Conservation (phyloP, 2,329 filamentous ascomycete genomes). For the Endothia cerciana region DNA sequence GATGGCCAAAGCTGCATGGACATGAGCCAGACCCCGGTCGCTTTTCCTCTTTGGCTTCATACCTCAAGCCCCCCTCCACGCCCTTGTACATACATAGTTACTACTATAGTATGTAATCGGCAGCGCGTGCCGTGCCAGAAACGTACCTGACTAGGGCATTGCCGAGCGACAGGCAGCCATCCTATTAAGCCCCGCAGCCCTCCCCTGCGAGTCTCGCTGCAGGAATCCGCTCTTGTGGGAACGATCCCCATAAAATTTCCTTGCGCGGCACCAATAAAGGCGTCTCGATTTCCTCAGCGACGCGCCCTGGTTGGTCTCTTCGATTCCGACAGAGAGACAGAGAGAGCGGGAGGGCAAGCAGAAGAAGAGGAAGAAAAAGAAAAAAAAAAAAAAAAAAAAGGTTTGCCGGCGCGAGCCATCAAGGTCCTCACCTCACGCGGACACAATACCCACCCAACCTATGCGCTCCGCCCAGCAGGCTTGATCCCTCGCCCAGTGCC, state of each 20-base stretch:
- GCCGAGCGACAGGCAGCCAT: not conserved
- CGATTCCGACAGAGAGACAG: not conserved
- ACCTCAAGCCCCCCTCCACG: too few species aligned
- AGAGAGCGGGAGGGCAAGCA: too few species aligned
- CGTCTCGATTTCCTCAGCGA: not conserved
- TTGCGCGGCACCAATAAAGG: not conserved
- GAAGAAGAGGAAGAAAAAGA: too few species aligned
- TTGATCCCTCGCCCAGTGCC: not conserved
- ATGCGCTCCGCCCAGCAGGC: slow-evolving; percentile 1
- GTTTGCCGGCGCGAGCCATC: slow-evolving; percentile 1
- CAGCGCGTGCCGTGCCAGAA: not conserved
- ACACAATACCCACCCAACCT: slow-evolving; percentile 3
- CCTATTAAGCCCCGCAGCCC: not conserved
- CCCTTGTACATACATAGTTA: too few species aligned
- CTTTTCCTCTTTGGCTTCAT: too few species aligned
- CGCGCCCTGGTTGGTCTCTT: not conserved
- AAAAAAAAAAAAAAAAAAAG: not conserved
- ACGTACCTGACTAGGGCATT: not conserved
- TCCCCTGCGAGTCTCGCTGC: not conserved
- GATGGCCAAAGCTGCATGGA: slow-evolving; percentile 17
- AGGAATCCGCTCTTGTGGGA: not conserved
- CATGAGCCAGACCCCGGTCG: too few species aligned
- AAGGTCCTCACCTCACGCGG: slow-evolving; percentile 16
- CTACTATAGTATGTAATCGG: not conserved
- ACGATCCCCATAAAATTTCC: not conserved